Evolutionary conservation across 371 early-diverging fungal species (phyloP).

Genomic region (Mycotypha africana): DNA sequence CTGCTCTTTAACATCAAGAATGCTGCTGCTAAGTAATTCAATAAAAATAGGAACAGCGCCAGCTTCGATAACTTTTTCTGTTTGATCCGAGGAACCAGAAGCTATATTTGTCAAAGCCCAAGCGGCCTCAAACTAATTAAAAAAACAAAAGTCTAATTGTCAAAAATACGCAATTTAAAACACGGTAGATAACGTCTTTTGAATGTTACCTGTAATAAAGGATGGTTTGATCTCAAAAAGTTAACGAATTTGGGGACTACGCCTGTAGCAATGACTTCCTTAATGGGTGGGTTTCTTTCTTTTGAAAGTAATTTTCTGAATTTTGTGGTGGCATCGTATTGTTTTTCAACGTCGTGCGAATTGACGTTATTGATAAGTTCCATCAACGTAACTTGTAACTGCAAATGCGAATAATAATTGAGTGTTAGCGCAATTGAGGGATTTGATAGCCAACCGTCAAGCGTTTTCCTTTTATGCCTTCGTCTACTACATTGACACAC

Average conservation of each 20-base stretch:
- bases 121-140: slow-evolving; percentile 94
- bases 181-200: no score
- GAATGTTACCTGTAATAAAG: slow-evolving; percentile 84
- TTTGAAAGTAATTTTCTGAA: slow-evolving; percentile 98
- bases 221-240: slow-evolving; percentile 77
- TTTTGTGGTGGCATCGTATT: slow-evolving; percentile 81
- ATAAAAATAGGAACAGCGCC: slow-evolving; percentile 95
- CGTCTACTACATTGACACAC: background rate
- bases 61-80: slow-evolving; percentile 89
- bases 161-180: no score
- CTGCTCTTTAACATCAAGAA: slow-evolving; percentile 96
- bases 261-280: slow-evolving; percentile 91
- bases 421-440: no score
- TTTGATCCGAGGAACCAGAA: slow-evolving; percentile 96
- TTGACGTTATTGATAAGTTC: slow-evolving; percentile 72
- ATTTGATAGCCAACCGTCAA: no score
- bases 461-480: no score
- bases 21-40: slow-evolving; percentile 80
- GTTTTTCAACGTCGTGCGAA: slow-evolving; percentile 73
- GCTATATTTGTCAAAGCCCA: slow-evolving; percentile 99
- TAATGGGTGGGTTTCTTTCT: slow-evolving; percentile 98
- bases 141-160: no score
- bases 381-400: slow-evolving; percentile 22
- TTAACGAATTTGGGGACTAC: slow-evolving; percentile 96
- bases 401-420: background rate